Percentiles rank a stretch among this genome's conserved stretches.
Evolutionary conservation across 75 land plant genomes (phyloP).

Genomic region (Sequoia sempervirens): DNA sequence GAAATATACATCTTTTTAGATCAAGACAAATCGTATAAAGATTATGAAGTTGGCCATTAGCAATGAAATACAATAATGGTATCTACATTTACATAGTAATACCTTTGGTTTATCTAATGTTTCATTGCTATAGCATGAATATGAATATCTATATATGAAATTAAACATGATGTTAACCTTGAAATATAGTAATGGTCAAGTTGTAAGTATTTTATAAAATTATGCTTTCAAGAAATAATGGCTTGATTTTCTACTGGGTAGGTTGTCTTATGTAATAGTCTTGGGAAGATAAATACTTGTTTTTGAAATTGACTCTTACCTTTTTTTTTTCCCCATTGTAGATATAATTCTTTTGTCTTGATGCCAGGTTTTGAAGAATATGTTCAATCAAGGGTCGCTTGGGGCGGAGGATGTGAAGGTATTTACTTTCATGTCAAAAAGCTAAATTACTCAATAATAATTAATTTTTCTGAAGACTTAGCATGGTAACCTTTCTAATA

Average conservation of each 20-base stretch:
- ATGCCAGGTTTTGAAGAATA: constrained; percentile 1
- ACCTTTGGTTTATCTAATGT: not conserved
- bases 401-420: constrained; percentile 3
- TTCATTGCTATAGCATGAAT: not conserved
- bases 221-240: not conserved
- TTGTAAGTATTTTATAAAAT: not conserved
- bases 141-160: not conserved
- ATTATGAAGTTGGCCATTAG: not conserved
- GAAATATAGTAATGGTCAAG: not conserved
- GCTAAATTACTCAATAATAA: not conserved
- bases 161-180: not conserved
- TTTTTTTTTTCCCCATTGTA: not conserved
- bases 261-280: not conserved
- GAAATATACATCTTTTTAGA: not conserved
- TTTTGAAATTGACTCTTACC: not conserved
- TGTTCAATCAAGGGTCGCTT: constrained; percentile 1
- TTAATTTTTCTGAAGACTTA: not conserved
- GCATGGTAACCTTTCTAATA: not conserved
- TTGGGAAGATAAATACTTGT: not conserved
- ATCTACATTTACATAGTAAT: not conserved
- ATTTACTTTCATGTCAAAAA: not conserved
- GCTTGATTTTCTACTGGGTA: not conserved
- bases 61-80: not conserved
- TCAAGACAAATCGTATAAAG: not conserved
- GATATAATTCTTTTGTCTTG: not conserved